phyloP scores from a whole-genome alignment of 2,329 filamentous ascomycete species.

The Curvularia verruculosa region DNA sequence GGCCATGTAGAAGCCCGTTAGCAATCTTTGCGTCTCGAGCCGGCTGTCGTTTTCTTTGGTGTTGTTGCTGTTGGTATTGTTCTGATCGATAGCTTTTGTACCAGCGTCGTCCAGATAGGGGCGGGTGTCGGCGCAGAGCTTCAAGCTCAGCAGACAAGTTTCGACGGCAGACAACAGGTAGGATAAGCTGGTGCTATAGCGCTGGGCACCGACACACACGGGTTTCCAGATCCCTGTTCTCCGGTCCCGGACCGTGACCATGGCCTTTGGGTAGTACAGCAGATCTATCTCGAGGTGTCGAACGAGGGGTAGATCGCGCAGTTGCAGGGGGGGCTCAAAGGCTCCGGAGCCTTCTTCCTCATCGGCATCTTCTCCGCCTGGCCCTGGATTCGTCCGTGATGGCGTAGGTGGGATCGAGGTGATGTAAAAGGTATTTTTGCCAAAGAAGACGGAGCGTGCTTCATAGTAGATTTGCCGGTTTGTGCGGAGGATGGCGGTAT shows the following conservation, averaged over 20 bases:
- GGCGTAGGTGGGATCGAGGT: slow-evolving; percentile 20
- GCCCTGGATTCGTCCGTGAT: not conserved
- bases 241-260: slow-evolving; percentile 9
- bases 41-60: slow-evolving; percentile 12
- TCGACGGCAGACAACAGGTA: slow-evolving; percentile 22
- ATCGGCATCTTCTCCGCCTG: slow-evolving; percentile 7
- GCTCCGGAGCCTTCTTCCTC: slow-evolving; percentile 18
- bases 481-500: slow-evolving; percentile 46
- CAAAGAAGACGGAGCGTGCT: slow-evolving; percentile 50
- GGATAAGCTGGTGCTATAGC: slow-evolving; percentile 30
- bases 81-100: not conserved
- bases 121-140: slow-evolving; percentile 22
- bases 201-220: slow-evolving; percentile 23
- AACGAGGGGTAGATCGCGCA: slow-evolving; percentile 26
- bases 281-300: slow-evolving; percentile 39
- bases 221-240: slow-evolving; percentile 24
- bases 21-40: slow-evolving; percentile 26
- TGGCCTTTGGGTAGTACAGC: slow-evolving; percentile 29
- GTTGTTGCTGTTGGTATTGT: not conserved
- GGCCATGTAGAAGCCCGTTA: slow-evolving; percentile 35
- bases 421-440: slow-evolving; percentile 49
- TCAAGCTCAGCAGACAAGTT: slow-evolving; percentile 17
- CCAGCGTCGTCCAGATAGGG: slow-evolving; percentile 9
- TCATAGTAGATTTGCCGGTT: slow-evolving; percentile 51
- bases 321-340: slow-evolving; percentile 39